These are phyloP conservation scores for Boletus barrowsii DNA, from an alignment of 768 basidiomycete species.

Conservation along the genomic window DNA sequence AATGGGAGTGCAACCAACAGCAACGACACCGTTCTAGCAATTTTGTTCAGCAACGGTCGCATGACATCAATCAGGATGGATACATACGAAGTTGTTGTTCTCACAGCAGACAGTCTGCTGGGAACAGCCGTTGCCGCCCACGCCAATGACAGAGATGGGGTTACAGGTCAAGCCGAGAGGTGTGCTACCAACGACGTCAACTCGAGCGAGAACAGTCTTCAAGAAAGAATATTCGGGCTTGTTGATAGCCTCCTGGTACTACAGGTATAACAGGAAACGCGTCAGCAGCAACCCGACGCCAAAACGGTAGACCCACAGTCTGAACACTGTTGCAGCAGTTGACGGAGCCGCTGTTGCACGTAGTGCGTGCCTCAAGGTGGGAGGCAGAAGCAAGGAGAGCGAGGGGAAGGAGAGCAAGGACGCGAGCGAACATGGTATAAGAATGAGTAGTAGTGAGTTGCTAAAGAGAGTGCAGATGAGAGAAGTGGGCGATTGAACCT, in stretches of 20 bases:
- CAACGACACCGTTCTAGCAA: slow-evolving; percentile 5
- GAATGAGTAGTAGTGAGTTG: too few relatives aligned
- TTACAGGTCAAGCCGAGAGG: background rate
- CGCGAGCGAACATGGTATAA: slow-evolving; percentile 11
- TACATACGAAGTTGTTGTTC: background rate
- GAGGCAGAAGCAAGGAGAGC: too few relatives aligned
- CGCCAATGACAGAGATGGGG: background rate
- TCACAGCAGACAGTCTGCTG: slow-evolving; percentile 9
- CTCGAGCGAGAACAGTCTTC: too few relatives aligned
- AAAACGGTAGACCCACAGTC: background rate
- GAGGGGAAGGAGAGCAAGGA: background rate
- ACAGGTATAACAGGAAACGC: too few relatives aligned
- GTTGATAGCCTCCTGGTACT: background rate
- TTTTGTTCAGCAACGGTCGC: background rate
- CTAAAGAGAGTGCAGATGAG: too few relatives aligned
- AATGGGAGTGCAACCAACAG: background rate
- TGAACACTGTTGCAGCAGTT: slow-evolving; percentile 12
- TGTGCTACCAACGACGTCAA: background rate
- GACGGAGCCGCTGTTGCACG: background rate
- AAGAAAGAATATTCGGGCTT: too few relatives aligned
- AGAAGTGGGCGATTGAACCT: too few relatives aligned
- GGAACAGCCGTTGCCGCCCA: background rate
- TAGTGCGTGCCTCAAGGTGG: too few relatives aligned
- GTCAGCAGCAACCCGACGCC: background rate
- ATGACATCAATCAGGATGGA: too few relatives aligned